Evolutionary conservation across 352 stramenopile genomes (phyloP), one percentile per base, ranked within the genome.

Genomic region (Globisporangium yorkense): DNA sequence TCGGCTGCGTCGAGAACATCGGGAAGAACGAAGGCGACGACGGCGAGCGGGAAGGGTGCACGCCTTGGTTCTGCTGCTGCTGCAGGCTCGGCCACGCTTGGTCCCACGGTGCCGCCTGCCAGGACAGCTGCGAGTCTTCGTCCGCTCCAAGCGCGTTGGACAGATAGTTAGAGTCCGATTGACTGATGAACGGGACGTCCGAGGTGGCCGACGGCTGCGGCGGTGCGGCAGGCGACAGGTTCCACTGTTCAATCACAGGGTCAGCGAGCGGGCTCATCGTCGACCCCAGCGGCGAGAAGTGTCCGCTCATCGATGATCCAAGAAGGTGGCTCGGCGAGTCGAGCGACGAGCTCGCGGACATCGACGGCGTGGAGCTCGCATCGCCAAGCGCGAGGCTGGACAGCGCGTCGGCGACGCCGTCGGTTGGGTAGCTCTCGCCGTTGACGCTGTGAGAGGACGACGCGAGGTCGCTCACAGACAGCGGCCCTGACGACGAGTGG

Each of bases 191-290:
- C 33, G 81, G 71, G n/a, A 75, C 54, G 18, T 87, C 69, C 8
- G 67, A 62, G 1, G 62, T 21, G 5, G 10, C 65, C 12, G 69
- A 62, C 43, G 60, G 54, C 29, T 81, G 77, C 5, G 80, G 72
- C 12, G 72, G 64, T 24, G 67, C 64, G 15, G 72, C 78, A 52
- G 79, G 78, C 47, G 82, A 90, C 27, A 92, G 44, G 43, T 87
- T 89, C 82, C 82, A 92, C 48, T 89, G 80, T 60, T 92, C 82
- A 44, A 90, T 89, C 54, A 87, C 74, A 8, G 76, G 77, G 39
- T 89, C 80, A n/a, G 66, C 71, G 33, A 89, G 66, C 51, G 75
- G 70, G 48, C 71, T 77, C 35, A 84, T 67, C 21, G 64, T 62
- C 13, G 77, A 74, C 10, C 79, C 70, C 15, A 89, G 61, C 21